Base-by-base conservation (phyloP, 768 basidiomycete genomes). In the Kwoniella bestiolae region DNA sequence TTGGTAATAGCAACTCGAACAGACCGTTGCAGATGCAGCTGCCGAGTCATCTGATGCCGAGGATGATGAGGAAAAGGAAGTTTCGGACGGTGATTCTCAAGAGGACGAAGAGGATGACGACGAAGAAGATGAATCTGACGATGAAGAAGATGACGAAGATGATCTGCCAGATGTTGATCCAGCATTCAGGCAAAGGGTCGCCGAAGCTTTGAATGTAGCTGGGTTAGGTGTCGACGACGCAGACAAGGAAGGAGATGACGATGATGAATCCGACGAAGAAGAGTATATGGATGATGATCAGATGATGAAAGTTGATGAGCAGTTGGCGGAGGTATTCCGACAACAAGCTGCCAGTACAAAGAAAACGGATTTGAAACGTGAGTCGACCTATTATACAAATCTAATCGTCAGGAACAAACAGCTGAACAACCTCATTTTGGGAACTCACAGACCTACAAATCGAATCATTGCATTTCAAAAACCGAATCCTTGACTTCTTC, bases 381-480 rank as follows among this genome's bases (percentile, higher is more conserved):
- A 72, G 76, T 72, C 16, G 4, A n/a, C 3, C 21, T 25, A 28
- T n/a, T n/a, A n/a, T n/a, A n/a, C n/a, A n/a, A n/a, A n/a, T 38
- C 35, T 38, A 16, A 28, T 16, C 23, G 11, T 14, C n/a, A 9
- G 8, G 45, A 34, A 28, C 29, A 2, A 41, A 26, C 52, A 25
- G 31, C 11, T 35, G 46, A 21, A 9, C 14, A 49, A 16, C 9
- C 46, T 21, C 2, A 2, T 31, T 55, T 55, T 34, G n/a, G n/a
- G n/a, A n/a, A n/a, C n/a, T n/a, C n/a, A n/a, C 16, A 71, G 87
- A 74, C 87, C 88, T 75, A 87, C 86, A 31, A 91, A 94, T 77
- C 86, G 91, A 95, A 82, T 92, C 93, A 3, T 90, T 91, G 5
- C 91, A 97, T 81, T 97, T 96, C 87, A 97, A 95, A 80, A 93